Evolutionary conservation across 805 yeast genomes (phyloP).

Genomic region (Ogataea pignaliae): DNA sequence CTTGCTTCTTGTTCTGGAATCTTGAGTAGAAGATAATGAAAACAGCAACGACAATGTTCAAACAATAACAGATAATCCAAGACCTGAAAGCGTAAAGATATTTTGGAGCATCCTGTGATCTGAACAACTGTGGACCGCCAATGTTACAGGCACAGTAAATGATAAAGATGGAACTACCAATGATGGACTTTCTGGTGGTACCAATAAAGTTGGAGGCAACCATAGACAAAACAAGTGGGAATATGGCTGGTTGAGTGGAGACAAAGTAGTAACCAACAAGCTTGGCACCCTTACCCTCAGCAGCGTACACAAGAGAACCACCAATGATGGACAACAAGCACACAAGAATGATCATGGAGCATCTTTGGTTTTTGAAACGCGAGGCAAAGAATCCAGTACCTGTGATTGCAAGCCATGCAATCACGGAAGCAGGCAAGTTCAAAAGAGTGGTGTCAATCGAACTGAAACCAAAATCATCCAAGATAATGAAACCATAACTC

Average conservation of each 20-base stretch:
- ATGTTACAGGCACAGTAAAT: constrained; percentile 64
- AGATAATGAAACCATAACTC: constrained; percentile 40
- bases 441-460: constrained; percentile 30
- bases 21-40: constrained; percentile 1
- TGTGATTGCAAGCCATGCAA: constrained; percentile 29
- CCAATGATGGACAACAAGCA: constrained; percentile 23
- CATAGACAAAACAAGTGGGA: constrained; percentile 22
- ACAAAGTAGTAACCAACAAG: constrained; percentile 29
- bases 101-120: constrained; percentile 48
- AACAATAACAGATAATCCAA: constrained; percentile 44
- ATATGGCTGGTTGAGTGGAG: constrained; percentile 24
- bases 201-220: constrained; percentile 50
- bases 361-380: constrained; percentile 29
- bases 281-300: constrained; percentile 19
- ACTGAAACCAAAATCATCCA: constrained; percentile 32
- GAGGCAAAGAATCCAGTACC: constrained; percentile 23
- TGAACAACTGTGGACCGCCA: constrained; percentile 69
- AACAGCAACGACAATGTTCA: constrained; percentile 14
- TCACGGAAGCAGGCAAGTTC: constrained; percentile 36
- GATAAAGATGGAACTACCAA: constrained; percentile 51
- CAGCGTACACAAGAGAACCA: constrained; percentile 28
- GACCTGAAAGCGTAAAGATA: constrained; percentile 55
- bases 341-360: constrained; percentile 25
- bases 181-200: constrained; percentile 56
- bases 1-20: no score